Evolutionary conservation across 1,284 basidiomycete genomes (phyloP).

Genomic region (Cutaneotrichosporon cutaneum): DNA sequence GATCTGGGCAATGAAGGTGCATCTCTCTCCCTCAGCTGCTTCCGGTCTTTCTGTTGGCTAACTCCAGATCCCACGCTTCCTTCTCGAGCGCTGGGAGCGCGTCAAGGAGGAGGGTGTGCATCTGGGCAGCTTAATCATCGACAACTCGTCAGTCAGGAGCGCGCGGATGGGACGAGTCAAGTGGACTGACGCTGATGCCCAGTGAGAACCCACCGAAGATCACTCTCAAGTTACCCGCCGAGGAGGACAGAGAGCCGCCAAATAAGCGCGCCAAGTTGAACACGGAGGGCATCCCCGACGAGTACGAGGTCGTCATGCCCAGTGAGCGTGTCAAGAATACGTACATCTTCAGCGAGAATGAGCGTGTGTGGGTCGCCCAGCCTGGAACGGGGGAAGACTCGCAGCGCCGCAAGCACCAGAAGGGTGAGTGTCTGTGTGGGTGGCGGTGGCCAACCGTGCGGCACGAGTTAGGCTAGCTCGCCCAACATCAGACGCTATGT

Average conservation of each 20-base stretch:
- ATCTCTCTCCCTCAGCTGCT: neutral
- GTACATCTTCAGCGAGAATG: slow-evolving; percentile 44
- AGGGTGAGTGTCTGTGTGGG: slow-evolving; percentile 28
- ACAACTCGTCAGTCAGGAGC: slow-evolving; percentile 50
- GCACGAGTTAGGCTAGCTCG: too few relatives aligned
- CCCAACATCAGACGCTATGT: too few relatives aligned
- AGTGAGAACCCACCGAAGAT: slow-evolving; percentile 16
- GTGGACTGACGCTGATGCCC: neutral
- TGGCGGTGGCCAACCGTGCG: too few relatives aligned
- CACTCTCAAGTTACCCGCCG: slow-evolving; percentile 24
- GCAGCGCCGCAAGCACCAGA: slow-evolving; percentile 37
- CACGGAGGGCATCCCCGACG: slow-evolving; percentile 36
- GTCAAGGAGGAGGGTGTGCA: slow-evolving; percentile 54
- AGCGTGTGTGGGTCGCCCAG: slow-evolving; percentile 26
- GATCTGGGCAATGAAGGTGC: slow-evolving; percentile 47
- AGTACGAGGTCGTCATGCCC: slow-evolving; percentile 43
- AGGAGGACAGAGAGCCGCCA: slow-evolving; percentile 12
- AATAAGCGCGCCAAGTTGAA: slow-evolving; percentile 29
- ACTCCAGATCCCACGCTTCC: slow-evolving; percentile 55
- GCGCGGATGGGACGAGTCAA: neutral
- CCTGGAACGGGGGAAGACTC: slow-evolving; percentile 17
- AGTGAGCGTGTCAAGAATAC: slow-evolving; percentile 42
- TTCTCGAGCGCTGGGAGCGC: slow-evolving; percentile 56
- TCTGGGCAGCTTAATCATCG: slow-evolving; percentile 56
- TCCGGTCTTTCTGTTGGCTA: too few relatives aligned